A percentile compares a stretch with the other conserved stretches of the same genome.
phyloP scores from a whole-genome alignment of 2,329 filamentous ascomycete species.

The Plectosphaerella plurivora region DNA sequence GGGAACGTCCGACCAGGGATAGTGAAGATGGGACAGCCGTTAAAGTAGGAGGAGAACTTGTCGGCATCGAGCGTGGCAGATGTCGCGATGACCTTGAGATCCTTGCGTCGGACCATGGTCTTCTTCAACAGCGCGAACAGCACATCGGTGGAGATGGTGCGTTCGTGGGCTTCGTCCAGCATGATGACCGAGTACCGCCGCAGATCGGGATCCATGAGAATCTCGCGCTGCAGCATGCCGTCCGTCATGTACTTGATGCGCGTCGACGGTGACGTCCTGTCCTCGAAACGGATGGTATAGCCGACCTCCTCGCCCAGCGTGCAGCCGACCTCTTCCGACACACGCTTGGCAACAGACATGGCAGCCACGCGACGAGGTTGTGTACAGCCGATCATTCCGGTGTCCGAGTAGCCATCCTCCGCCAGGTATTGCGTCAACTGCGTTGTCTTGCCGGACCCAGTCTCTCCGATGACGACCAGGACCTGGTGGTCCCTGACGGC shows the following conservation, averaged over 20 bases:
- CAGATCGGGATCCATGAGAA: constrained; percentile 85
- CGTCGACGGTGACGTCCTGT: constrained; percentile 81
- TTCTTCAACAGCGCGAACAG: constrained; percentile 94
- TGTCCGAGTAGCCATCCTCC: constrained; percentile 82
- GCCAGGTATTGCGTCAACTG: constrained; percentile 94
- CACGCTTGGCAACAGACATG: constrained; percentile 96
- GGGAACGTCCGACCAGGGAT: constrained; percentile 95
- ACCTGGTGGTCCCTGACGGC: constrained; percentile 86
- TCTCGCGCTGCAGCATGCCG: constrained; percentile 94
- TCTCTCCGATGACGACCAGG: constrained; percentile 94
- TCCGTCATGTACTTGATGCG: constrained; percentile 99
- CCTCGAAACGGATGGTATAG: constrained; percentile 96
- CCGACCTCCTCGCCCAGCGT: constrained; percentile 88
- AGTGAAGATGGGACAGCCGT: constrained; percentile 92
- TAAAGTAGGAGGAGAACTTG: constrained; percentile 96
- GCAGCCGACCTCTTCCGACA: constrained; percentile 92
- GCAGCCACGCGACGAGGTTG: constrained; percentile 95
- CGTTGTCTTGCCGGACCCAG: constrained; percentile 94
- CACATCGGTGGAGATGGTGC: constrained; percentile 93
- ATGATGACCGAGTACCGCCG: constrained; percentile 94
- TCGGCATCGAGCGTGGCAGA: constrained; percentile 95
- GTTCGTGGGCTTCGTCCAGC: constrained; percentile 96
- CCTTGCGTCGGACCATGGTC: constrained; percentile 76
- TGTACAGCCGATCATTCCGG: constrained; percentile 91
- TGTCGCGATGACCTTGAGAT: constrained; percentile 93